Evolutionary conservation across 768 basidiomycete species (phyloP).

Genomic region (Auricularia sp.): DNA sequence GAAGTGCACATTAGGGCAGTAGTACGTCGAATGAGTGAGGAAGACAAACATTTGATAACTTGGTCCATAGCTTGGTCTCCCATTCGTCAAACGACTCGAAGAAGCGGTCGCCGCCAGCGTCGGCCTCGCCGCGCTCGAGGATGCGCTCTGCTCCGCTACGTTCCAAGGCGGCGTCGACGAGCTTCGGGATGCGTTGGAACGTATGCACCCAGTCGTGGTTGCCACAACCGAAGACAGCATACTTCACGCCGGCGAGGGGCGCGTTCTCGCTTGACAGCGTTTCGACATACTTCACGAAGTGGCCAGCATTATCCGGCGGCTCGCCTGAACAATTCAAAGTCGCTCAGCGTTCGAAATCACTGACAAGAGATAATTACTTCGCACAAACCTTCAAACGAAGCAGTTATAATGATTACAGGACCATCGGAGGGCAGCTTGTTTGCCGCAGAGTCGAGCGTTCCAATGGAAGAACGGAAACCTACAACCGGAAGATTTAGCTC

Average conservation of each 20-base stretch:
- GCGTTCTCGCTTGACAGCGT: conserved; percentile 18
- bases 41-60: conserved; percentile 17
- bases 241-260: conserved; percentile 24
- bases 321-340: conserved; percentile 20
- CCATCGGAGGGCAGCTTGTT: conserved; percentile 8
- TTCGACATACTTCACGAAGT: conserved; percentile 34
- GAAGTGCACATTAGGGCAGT: background rate
- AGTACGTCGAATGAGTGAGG: background rate
- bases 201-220: conserved; percentile 41
- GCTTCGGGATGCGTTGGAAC: conserved; percentile 36
- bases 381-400: conserved; percentile 14
- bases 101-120: conserved; percentile 33
- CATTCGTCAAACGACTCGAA: conserved; percentile 38
- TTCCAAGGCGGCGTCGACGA: conserved; percentile 29
- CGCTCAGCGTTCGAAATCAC: too few relatives aligned
- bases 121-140: conserved; percentile 29
- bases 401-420: conserved; percentile 14
- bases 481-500: background rate
- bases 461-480: background rate
- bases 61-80: conserved; percentile 30
- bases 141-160: conserved; percentile 29
- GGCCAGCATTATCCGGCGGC: conserved; percentile 40
- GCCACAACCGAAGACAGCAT: conserved; percentile 41
- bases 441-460: background rate
- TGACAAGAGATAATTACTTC: background rate